Percentiles rank a stretch among this genome's conserved stretches.
Evolutionary conservation across 2,329 filamentous ascomycete genomes (phyloP).

Genomic region (Fusarium miscanthi): DNA sequence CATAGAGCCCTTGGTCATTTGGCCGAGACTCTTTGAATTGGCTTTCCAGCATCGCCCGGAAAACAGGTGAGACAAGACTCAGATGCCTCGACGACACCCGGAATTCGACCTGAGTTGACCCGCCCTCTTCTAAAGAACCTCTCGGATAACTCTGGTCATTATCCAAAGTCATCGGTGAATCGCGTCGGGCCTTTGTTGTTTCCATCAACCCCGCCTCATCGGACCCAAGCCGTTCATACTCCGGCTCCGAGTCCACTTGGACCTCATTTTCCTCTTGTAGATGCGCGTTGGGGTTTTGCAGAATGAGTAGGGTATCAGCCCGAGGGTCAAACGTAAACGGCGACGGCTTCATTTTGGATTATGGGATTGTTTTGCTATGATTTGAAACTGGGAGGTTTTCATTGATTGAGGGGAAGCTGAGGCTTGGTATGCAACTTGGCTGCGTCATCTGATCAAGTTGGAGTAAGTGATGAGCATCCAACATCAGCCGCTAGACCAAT

Average conservation of each 20-base stretch:
- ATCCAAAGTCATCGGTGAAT: constrained; percentile 20
- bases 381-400: neutral
- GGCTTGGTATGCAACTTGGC: constrained; percentile 19
- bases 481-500: constrained; percentile 16
- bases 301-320: constrained; percentile 18
- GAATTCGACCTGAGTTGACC: constrained; percentile 8
- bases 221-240: constrained; percentile 11
- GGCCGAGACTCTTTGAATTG: constrained; percentile 10
- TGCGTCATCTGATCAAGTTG: constrained; percentile 31
- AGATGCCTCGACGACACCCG: constrained; percentile 29
- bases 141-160: constrained; percentile 16
- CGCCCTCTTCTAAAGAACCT: neutral
- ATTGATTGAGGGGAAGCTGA: constrained; percentile 26
- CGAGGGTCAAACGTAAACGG: constrained; percentile 24
- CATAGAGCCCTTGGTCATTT: constrained; percentile 9
- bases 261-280: neutral
- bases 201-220: constrained; percentile 13
- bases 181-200: constrained; percentile 5
- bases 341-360: constrained; percentile 16
- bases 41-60: constrained; percentile 26
- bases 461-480: constrained; percentile 20
- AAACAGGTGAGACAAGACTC: constrained; percentile 27
- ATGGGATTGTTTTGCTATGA: neutral
- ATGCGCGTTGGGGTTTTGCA: constrained; percentile 10
- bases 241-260: constrained; percentile 18